Base-by-base conservation (phyloP, 2,329 filamentous ascomycete genomes). In the Trichoderma sp. region DNA sequence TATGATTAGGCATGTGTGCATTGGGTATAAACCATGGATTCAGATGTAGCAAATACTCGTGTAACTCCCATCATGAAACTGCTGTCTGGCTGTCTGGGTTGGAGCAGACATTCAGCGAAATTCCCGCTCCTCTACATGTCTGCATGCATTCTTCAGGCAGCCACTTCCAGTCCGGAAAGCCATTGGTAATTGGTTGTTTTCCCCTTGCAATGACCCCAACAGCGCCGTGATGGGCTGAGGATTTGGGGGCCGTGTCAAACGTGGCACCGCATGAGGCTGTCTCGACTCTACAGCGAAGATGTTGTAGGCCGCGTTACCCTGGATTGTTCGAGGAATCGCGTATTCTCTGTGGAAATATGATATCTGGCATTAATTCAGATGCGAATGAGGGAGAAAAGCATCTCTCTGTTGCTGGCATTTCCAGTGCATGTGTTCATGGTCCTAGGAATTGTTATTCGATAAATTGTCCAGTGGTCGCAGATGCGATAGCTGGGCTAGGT, bases 231-330 rank as follows among this genome's bases (percentile, higher is more conserved):
- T 12, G 19, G 28, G 44, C 3, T 7, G 17, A 24, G n/a, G 28
- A 14, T 39, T 59, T 50, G n/a, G 44, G 30, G 57, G 19, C 44
- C 44, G 17, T 59, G 21, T 24, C 1, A 17, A 26, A 41, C 30
- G 28, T 59, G 19, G 30, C 28, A 50, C 57, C 17, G 19, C 57
- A 59, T 41, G 57, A 50, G 1, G 45, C 44, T 41, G 30, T 59
- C 17, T 50, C 14, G 10, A 12, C 10, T 41, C 14, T 39, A 14
- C 34, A 14, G 10, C 34, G 2, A 9, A 28, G 28, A 28, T 26
- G 12, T 30, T 51, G 15, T 3, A 17, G 6, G 21, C 47, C 47
- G 14, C 15, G 4, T 15, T 51, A 51, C 24, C 47, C 47, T n/a
- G 6, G 14, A 26, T 51, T 51, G 24, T 26, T 15, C 17, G 17